Conservation (phyloP, 129 eudicot species). For the Chrysanthemum makinoi region DNA sequence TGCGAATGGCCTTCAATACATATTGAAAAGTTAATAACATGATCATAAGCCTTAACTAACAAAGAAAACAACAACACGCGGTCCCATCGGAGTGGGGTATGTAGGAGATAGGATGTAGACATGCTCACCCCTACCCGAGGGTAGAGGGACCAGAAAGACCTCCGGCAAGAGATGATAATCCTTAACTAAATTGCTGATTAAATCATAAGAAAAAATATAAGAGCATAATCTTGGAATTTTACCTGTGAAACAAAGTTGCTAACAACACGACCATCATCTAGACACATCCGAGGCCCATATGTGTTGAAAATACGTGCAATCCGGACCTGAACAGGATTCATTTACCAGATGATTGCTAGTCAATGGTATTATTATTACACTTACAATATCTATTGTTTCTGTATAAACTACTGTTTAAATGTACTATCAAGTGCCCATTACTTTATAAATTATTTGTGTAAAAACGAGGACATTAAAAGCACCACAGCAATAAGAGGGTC, state of each 20-base stretch:
- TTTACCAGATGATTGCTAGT: constrained; percentile 3
- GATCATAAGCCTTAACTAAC: constrained; percentile 2
- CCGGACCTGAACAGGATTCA: constrained; percentile 44
- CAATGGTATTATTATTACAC: background rate
- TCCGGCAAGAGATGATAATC: background rate
- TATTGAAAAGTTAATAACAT: constrained; percentile 5
- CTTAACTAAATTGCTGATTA: background rate
- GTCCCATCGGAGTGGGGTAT: too few relatives aligned
- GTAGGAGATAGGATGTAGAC: too few relatives aligned
- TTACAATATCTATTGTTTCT: background rate
- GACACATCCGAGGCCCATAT: constrained; percentile 84
- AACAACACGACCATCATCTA: constrained; percentile 85
- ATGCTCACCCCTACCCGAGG: too few relatives aligned
- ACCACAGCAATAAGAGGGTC: too few relatives aligned
- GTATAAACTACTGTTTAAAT: background rate
- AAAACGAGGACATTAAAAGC: background rate
- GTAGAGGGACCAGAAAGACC: too few relatives aligned
- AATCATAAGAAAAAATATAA: background rate
- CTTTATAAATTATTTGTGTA: background rate
- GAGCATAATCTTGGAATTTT: constrained; percentile 1
- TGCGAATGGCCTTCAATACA: constrained; percentile 61
- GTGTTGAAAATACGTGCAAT: constrained; percentile 80
- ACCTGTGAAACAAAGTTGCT: constrained; percentile 93
- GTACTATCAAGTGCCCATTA: background rate
- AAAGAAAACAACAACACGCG: too few relatives aligned